These are phyloP conservation scores for Stephania japonica DNA, from an alignment of 164 flowering plant genomes.

Conservation along the genomic window DNA sequence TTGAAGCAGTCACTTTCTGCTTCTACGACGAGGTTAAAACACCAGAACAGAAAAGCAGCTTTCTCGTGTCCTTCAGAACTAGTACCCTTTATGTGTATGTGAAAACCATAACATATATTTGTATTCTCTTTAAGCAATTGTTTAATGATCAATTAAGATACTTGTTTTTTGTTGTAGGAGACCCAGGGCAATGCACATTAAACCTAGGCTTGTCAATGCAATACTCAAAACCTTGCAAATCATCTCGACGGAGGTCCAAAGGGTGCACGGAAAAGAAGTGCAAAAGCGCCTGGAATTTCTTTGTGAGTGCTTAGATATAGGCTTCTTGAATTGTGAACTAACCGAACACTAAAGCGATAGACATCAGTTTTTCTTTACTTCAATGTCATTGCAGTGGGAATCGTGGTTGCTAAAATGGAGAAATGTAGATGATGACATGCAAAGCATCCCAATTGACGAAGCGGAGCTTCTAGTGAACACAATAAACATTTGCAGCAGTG, in stretches of 20 bases:
- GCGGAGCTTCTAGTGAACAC: slow-evolving; percentile 7
- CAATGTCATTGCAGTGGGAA: slow-evolving; percentile 3
- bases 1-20: slow-evolving; percentile 36
- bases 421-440: neutral
- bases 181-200: too few relatives aligned
- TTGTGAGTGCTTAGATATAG: neutral
- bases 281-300: neutral
- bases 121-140: neutral
- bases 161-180: neutral
- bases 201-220: neutral
- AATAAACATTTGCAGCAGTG: neutral
- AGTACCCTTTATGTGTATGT: neutral
- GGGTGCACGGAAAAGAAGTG: neutral
- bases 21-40: slow-evolving; percentile 13
- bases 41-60: slow-evolving; percentile 23
- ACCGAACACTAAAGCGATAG: neutral
- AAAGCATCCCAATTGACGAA: neutral
- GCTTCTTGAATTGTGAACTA: neutral
- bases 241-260: slow-evolving; percentile 4
- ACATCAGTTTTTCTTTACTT: neutral
- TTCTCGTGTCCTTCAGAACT: slow-evolving; percentile 33
- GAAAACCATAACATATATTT: neutral
- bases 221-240: neutral
- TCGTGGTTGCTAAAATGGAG: slow-evolving; percentile 6
- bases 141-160: neutral